Conservation (phyloP, 495 filamentous ascomycete species). For the Saxophila tyrrhenica region DNA sequence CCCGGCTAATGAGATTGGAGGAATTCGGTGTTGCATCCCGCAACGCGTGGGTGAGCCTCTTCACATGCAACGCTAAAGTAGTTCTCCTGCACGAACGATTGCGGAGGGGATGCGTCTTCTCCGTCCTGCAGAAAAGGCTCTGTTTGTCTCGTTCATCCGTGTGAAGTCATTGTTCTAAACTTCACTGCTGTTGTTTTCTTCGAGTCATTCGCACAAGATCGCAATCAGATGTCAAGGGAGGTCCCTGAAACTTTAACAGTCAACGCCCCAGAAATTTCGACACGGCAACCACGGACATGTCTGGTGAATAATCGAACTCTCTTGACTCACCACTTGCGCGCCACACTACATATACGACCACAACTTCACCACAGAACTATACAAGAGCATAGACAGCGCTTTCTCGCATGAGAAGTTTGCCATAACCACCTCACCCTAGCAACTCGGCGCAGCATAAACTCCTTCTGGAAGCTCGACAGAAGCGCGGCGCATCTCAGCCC, state of each 20-base stretch:
- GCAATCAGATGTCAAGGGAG: background rate
- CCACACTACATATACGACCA: background rate
- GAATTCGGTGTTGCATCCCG: background rate
- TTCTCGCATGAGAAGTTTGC: background rate
- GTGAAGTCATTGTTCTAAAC: too few species aligned
- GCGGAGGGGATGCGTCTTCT: too few species aligned
- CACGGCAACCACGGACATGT: too few species aligned
- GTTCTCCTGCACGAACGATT: too few species aligned
- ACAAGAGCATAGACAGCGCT: background rate
- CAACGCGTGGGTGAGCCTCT: too few species aligned
- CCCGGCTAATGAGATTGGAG: background rate
- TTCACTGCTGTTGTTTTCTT: too few species aligned
- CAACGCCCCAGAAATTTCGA: background rate
- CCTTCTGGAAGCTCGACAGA: background rate
- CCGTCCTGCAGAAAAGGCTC: too few species aligned
- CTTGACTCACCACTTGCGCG: background rate
- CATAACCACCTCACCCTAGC: background rate
- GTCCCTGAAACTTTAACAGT: background rate
- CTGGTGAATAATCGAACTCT: background rate
- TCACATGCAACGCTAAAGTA: too few species aligned
- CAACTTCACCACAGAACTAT: background rate
- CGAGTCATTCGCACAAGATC: too few species aligned
- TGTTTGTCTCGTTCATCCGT: too few species aligned
- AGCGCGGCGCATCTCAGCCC: background rate
- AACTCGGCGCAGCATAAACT: background rate